Conservation (phyloP, 257 asterid genomes). For the Prunella vulgaris region DNA sequence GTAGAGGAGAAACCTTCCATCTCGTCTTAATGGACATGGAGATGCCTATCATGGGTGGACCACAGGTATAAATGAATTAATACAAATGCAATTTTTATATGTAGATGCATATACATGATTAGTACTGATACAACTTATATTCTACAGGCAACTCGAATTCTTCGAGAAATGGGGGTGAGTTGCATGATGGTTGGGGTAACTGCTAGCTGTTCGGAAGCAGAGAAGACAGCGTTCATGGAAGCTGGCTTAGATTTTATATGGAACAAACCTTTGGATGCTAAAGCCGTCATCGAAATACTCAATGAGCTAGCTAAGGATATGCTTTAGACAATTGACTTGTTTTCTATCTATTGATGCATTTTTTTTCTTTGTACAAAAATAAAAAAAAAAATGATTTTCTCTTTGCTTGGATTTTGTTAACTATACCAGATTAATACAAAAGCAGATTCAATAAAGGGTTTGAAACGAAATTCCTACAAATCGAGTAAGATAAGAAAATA, state of each 20-base stretch:
- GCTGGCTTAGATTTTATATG: slow-evolving; percentile 41
- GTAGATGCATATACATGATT: background rate
- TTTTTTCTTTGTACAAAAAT: background rate
- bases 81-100: background rate
- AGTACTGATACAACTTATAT: background rate
- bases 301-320: slow-evolving; percentile 31
- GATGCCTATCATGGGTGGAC: slow-evolving; percentile 53
- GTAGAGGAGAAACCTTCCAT: slow-evolving; percentile 33
- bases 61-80: slow-evolving; percentile 22
- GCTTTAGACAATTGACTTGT: background rate
- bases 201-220: background rate
- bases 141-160: slow-evolving; percentile 29
- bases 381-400: background rate
- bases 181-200: slow-evolving; percentile 53
- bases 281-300: slow-evolving; percentile 9
- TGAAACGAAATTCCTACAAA: background rate
- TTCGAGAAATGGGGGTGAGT: slow-evolving; percentile 43
- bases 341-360: background rate
- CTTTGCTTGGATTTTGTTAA: background rate
- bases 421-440: background rate
- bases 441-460: background rate
- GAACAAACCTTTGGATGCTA: slow-evolving; percentile 29
- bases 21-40: slow-evolving; percentile 52
- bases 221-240: slow-evolving; percentile 33
- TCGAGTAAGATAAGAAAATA: too few species aligned